A percentile compares a stretch with the other conserved stretches of the same genome.
Conservation (phyloP, 805 yeast species). For the Nakazawaea ambrosiae region DNA sequence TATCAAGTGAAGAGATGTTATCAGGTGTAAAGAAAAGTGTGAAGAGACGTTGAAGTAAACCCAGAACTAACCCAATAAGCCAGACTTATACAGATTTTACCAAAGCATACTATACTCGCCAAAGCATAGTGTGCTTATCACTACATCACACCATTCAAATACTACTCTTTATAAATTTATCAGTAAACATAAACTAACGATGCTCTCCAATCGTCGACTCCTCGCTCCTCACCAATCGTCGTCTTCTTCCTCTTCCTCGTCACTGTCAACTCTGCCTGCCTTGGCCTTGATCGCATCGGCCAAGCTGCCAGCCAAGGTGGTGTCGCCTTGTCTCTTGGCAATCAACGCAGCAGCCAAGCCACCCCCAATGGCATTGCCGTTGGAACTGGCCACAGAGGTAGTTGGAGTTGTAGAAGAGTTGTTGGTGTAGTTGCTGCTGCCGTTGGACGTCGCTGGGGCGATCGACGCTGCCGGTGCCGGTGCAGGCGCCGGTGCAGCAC, state of each 20-base stretch:
- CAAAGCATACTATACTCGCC: no score
- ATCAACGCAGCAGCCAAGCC: conserved; percentile 66
- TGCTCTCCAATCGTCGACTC: no score
- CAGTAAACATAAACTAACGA: no score
- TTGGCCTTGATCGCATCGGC: conserved; percentile 84
- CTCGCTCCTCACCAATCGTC: conserved; percentile 29
- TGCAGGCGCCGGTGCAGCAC: conserved; percentile 15
- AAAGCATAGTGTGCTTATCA: no score
- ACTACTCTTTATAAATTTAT: no score
- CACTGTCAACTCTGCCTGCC: conserved; percentile 64
- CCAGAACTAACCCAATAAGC: no score
- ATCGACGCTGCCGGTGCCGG: conserved; percentile 19
- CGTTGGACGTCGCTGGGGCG: conserved; percentile 16
- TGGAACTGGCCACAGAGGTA: conserved; percentile 18
- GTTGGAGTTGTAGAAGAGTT: conserved; percentile 13
- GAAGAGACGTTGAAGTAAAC: no score
- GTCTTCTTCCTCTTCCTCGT: conserved; percentile 63
- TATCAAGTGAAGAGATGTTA: no score
- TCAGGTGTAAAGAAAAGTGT: no score
- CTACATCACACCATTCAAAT: no score
- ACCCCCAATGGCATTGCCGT: conserved; percentile 29
- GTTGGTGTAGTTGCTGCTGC: conserved; percentile 6
- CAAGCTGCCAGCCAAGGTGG: conserved; percentile 68
- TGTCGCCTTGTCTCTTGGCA: conserved; percentile 56
- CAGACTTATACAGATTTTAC: no score